Evolutionary conservation across 768 basidiomycete genomes (phyloP), one percentile per base, ranked within the genome.

Genomic region (Trametes maxima): DNA sequence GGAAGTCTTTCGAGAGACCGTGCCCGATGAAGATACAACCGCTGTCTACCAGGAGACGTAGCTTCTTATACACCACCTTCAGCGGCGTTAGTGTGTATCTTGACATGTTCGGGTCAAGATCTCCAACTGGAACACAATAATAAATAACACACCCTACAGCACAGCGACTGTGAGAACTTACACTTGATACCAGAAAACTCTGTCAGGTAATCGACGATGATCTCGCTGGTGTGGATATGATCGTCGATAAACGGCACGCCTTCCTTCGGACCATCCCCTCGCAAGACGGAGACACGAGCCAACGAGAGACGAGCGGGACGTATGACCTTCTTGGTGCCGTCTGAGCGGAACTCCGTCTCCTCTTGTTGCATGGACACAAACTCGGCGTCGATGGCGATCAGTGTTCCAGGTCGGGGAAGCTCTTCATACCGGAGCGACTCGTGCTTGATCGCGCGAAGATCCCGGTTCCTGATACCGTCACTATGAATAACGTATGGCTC

Each of bases 351-450:
- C 70, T 99, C 97, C 33, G 89, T 90, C 73, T 98, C 97, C 77
- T 98, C 97, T 90, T 95, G 92, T 73, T 98, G 95, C 85, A 99
- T 91, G 5, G 88, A 90, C 22, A 99, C 96, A 70, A 99, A 99
- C 70, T 99, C 96, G 1, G 96, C 95, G 69, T 99, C 97, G 63
- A 99, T 98, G 3, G 96, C 88, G 39, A 99, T 88, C 43, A 96
- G 76, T 5, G 90, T 95, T 13, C 94, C 97, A 5, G 89, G 87
- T 57, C 76, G 82, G 0, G 96, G 95, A 8, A 97, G 74, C 73
- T 99, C 97, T 16, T 87, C 84, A 19, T 77, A 76, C 14, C 77
- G 75, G 28, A 98, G 77, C 33, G 83, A 81, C 65, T 91, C 85
- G 65, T 98, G 97, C 70, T 89, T 92, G 68, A 95, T 85, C 62